Percentiles rank a stretch among this genome's conserved stretches.
These are phyloP conservation scores for Gremmenia infestans DNA, from an alignment of 2,329 filamentous ascomycete genomes.

Conservation along the genomic window DNA sequence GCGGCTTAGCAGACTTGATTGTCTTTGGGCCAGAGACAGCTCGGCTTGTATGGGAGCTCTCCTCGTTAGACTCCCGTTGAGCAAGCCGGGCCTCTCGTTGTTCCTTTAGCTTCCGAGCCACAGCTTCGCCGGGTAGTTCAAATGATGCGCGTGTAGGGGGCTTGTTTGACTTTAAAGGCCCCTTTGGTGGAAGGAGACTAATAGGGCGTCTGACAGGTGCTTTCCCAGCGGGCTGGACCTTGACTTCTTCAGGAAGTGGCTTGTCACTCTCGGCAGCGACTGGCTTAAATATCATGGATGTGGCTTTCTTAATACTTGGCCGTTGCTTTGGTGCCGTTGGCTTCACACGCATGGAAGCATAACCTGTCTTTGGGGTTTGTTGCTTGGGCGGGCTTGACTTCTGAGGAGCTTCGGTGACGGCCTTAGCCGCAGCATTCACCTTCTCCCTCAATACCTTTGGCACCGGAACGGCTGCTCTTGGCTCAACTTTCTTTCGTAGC, in stretches of 20 bases:
- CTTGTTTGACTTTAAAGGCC: conserved; percentile 48
- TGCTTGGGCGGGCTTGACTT: conserved; percentile 1
- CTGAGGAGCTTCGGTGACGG: neutral
- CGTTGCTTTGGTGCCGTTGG: conserved; percentile 25
- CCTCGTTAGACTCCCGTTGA: conserved; percentile 32
- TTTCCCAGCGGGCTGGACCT: conserved; percentile 21
- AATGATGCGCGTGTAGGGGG: conserved; percentile 51
- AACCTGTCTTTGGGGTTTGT: conserved; percentile 31
- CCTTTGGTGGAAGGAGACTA: conserved; percentile 39
- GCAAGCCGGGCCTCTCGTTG: conserved; percentile 52
- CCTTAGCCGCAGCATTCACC: neutral
- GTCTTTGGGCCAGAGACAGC: conserved; percentile 36
- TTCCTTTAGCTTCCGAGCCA: conserved; percentile 53
- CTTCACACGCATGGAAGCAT: conserved; percentile 41
- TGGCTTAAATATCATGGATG: conserved; percentile 25
- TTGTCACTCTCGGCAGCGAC: conserved; percentile 1
- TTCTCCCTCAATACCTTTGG: neutral
- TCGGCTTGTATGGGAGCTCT: conserved; percentile 34
- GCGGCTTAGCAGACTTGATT: conserved; percentile 46
- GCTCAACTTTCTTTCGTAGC: conserved; percentile 3
- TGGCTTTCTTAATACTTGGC: conserved; percentile 21
- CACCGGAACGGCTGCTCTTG: neutral
- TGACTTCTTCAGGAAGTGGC: conserved; percentile 25
- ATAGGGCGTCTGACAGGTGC: conserved; percentile 34
- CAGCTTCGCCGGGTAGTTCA: conserved; percentile 58